Conservation (phyloP, 768 basidiomycete species). For the Boletus rex-veris region DNA sequence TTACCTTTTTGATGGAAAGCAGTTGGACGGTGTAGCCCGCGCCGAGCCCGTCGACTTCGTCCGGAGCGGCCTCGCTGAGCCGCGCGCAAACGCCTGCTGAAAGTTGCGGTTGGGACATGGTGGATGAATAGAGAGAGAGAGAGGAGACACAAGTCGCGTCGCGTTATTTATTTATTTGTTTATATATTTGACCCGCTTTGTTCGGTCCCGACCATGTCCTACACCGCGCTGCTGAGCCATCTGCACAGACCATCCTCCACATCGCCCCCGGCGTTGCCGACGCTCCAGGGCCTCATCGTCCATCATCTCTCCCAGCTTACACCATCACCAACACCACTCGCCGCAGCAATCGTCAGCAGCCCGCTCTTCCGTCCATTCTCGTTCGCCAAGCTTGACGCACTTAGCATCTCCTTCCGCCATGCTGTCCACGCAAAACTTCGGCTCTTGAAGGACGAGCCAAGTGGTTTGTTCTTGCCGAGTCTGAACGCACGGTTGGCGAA, state of each 20-base stretch:
- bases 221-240: constrained; percentile 24
- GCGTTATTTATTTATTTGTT: constrained; percentile 8
- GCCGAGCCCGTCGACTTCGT: constrained; percentile 29
- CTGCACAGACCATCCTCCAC: constrained; percentile 25
- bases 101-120: constrained; percentile 42
- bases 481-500: constrained; percentile 39
- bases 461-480: constrained; percentile 31
- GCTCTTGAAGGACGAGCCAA: constrained; percentile 28
- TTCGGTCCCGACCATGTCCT: constrained; percentile 17
- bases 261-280: constrained; percentile 10
- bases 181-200: neutral
- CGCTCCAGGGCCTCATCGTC: constrained; percentile 27
- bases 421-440: constrained; percentile 30
- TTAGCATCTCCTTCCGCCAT: constrained; percentile 29
- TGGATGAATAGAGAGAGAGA: constrained; percentile 5
- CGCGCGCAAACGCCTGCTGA: constrained; percentile 54
- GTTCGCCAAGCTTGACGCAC: constrained; percentile 25
- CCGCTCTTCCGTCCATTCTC: constrained; percentile 31
- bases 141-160: constrained; percentile 11
- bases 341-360: constrained; percentile 32
- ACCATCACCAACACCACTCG: constrained; percentile 32
- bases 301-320: constrained; percentile 28
- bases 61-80: constrained; percentile 40
- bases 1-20: constrained; percentile 79
- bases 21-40: constrained; percentile 63